phyloP scores from a whole-genome alignment of 176 grass and related monocot species.

The barley (Hordeum vulgare) region MorexV3_pseudomolecules_assembly NC_058523.1:86923287-86923786 shows the following conservation, averaged over 20 bases:
- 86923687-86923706: neutral
- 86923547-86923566: neutral
- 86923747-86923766: neutral
- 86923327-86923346: slow-evolving; percentile 1
- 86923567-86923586: neutral
- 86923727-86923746: neutral
- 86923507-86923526: neutral
- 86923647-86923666: neutral
- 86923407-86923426: neutral
- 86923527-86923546: neutral
- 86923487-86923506: neutral
- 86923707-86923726: neutral
- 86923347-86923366: neutral
- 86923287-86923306: slow-evolving; percentile 1
- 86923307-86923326: slow-evolving; percentile 8
- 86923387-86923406: neutral
- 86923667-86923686: neutral
- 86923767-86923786: neutral
- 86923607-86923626: neutral
- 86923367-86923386: neutral
- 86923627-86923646: neutral
- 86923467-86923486: neutral
- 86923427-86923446: neutral
- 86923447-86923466: neutral
- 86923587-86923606: neutral